phyloP scores from a whole-genome alignment of 2,329 filamentous ascomycete species.

The Chaetomium sp. region DNA sequence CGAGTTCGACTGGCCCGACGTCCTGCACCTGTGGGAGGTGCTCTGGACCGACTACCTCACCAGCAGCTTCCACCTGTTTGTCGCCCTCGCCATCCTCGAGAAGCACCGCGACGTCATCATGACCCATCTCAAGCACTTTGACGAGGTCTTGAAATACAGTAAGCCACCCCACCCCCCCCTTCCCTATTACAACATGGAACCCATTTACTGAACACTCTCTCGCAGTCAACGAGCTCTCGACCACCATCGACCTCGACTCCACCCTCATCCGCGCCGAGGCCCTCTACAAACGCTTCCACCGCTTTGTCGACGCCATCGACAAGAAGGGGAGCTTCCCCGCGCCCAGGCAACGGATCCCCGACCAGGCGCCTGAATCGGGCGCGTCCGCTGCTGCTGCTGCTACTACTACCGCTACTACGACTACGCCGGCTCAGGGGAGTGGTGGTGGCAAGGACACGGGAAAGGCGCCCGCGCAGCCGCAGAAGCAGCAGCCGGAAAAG shows the following conservation, averaged over 20 bases:
- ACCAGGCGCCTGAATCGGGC: background rate
- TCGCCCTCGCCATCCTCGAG: constrained; percentile 91
- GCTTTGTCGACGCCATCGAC: constrained; percentile 87
- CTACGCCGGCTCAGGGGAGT: background rate
- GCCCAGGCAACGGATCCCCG: constrained; percentile 20
- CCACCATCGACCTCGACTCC: constrained; percentile 85
- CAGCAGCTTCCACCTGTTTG: constrained; percentile 90
- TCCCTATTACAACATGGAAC: background rate
- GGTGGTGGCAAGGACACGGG: constrained; percentile 9
- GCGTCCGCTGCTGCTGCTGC: constrained; percentile 5
- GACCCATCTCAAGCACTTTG: constrained; percentile 89
- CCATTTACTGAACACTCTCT: background rate
- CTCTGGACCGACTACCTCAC: constrained; percentile 92
- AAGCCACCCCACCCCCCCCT: constrained; percentile 42
- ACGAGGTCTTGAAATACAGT: constrained; percentile 97
- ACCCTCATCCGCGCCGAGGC: constrained; percentile 86
- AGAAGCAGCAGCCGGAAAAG: constrained; percentile 33
- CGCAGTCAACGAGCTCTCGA: constrained; percentile 89
- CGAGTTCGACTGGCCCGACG: constrained; percentile 88
- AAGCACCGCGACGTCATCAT: constrained; percentile 97
- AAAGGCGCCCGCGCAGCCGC: constrained; percentile 22
- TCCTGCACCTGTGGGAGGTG: constrained; percentile 85
- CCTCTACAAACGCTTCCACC: constrained; percentile 84
- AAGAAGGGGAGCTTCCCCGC: constrained; percentile 69
- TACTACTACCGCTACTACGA: background rate